A percentile compares a stretch with the other conserved stretches of the same genome.
phyloP scores from a whole-genome alignment of 2,329 filamentous ascomycete genomes.

The Colletotrichum tropicicola region DNA sequence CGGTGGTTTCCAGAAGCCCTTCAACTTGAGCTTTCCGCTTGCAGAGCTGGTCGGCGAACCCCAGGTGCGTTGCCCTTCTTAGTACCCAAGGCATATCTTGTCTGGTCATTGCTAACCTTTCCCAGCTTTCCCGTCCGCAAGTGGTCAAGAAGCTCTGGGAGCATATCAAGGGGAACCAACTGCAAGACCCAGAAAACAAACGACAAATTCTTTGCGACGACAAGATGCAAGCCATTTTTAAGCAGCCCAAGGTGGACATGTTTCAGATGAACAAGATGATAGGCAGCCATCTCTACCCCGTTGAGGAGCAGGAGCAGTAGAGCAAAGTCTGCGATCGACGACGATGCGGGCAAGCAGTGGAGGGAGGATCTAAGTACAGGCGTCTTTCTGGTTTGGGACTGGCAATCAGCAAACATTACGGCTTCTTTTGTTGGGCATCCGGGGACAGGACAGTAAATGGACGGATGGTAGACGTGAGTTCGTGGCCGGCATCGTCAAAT shows the following conservation, averaged over 20 bases:
- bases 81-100: not conserved
- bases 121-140: conserved; percentile 87
- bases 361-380: not conserved
- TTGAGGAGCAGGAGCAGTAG: conserved; percentile 60
- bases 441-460: conserved; percentile 7
- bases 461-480: not conserved
- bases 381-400: conserved; percentile 25
- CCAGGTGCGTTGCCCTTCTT: conserved; percentile 54
- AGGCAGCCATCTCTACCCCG: conserved; percentile 86
- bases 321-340: too few species aligned
- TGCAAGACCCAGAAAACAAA: conserved; percentile 92
- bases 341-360: not conserved
- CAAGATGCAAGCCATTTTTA: conserved; percentile 90
- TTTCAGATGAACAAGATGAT: conserved; percentile 99
- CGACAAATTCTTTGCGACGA: conserved; percentile 95
- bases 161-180: conserved; percentile 86
- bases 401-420: conserved; percentile 13
- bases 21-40: conserved; percentile 76
- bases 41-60: conserved; percentile 75
- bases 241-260: conserved; percentile 92
- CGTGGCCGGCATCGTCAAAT: not conserved
- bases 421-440: conserved; percentile 16
- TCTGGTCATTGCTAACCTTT: conserved; percentile 32
- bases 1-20: conserved; percentile 91
- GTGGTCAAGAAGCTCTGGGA: conserved; percentile 97